Evolutionary conservation across 176 grass and related monocot genomes (phyloP).

Genomic region (Dendrocalamus sinicus): DNA sequence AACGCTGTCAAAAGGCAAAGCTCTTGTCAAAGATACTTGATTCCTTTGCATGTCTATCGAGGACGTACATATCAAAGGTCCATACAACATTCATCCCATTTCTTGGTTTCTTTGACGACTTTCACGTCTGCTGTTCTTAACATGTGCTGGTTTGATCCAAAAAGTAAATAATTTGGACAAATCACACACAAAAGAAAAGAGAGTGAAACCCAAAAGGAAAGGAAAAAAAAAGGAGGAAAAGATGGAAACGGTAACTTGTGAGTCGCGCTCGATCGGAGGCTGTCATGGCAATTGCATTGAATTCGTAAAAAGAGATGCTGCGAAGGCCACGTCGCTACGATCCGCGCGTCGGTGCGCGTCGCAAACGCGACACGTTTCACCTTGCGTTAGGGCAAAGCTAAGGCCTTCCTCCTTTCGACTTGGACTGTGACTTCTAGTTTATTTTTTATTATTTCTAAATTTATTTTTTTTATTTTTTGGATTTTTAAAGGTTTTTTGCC

Average conservation of each 20-base stretch:
- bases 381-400: slow-evolving; percentile 38
- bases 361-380: not conserved
- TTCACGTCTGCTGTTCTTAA: not conserved
- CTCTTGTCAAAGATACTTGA: not conserved
- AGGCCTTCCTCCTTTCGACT: not conserved
- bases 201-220: not conserved
- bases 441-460: too few relatives aligned
- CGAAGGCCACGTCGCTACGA: slow-evolving; percentile 31
- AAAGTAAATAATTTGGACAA: not conserved
- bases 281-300: not conserved
- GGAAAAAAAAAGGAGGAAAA: not conserved
- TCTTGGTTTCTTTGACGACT: not conserved
- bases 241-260: not conserved
- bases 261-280: not conserved
- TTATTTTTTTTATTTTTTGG: too few relatives aligned
- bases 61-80: not conserved
- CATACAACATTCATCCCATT: not conserved
- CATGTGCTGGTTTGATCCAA: not conserved
- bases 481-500: too few relatives aligned
- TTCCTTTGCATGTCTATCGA: too few relatives aligned
- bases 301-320: not conserved
- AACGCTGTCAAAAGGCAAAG: not conserved
- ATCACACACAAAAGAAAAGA: not conserved
- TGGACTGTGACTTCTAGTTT: too few relatives aligned
- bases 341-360: not conserved